These are phyloP conservation scores for Silene vulgaris DNA, from an alignment of 179 eudicot genomes.

Conservation along the genomic window DNA sequence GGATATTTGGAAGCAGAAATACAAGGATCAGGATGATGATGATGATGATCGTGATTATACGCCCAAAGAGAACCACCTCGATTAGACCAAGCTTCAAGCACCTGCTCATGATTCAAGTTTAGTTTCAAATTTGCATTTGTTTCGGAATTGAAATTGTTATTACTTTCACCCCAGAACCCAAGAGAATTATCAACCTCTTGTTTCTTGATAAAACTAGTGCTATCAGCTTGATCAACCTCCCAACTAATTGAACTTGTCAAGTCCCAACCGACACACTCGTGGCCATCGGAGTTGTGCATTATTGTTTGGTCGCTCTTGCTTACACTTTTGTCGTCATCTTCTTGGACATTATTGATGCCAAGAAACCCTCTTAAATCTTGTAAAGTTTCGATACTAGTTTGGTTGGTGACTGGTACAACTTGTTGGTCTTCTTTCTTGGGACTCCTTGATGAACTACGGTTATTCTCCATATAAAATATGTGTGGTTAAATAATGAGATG, in stretches of 20 bases:
- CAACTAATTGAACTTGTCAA: conserved; percentile 16
- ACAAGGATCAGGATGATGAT: not conserved
- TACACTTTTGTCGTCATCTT: conserved; percentile 20
- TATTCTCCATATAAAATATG: too few species aligned
- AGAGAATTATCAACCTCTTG: conserved; percentile 18
- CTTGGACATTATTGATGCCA: conserved; percentile 22
- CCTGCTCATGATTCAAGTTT: conserved; percentile 48
- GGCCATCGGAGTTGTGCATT: not conserved
- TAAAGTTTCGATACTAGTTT: conserved; percentile 10
- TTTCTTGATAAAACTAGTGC: not conserved
- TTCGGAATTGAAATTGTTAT: not conserved
- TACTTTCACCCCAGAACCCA: conserved; percentile 32
- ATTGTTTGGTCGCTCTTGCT: not conserved
- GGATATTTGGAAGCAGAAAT: conserved; percentile 17
- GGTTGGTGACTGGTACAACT: conserved; percentile 16
- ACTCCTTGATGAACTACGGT: not conserved
- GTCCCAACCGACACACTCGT: conserved; percentile 20
- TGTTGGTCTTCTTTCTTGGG: conserved; percentile 16
- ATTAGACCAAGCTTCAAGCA: conserved; percentile 57
- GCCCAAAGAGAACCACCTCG: conserved; percentile 40
- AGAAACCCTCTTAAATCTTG: conserved; percentile 36
- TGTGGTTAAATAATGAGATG: not conserved
- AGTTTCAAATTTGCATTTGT: conserved; percentile 36
- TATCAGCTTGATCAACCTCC: conserved; percentile 7
- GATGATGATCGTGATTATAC: conserved; percentile 1